Base-by-base conservation (phyloP, 2,329 filamentous ascomycete species). In the Colletotrichum sublineola region DNA sequence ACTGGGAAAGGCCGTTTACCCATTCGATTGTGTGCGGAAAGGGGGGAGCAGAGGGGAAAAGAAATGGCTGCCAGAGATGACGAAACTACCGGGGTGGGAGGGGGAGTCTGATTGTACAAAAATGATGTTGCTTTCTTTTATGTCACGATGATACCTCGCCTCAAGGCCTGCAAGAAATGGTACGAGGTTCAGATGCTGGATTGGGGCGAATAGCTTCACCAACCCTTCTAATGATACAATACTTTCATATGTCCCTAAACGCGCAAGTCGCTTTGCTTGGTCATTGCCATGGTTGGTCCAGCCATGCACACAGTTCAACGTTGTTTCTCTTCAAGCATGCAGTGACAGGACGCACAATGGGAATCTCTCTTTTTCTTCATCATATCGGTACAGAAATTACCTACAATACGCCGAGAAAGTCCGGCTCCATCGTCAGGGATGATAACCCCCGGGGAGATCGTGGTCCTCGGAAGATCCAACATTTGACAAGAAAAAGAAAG, bases 61-160 rank as follows among this genome's bases (percentile, higher is more conserved):
- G 18, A 14, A 2, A 36, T 50, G 20, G 40, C 33, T 9, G 53
- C n/a, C 53, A 56, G 53, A 20, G 52, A 24, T 56, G 40, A n/a
- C 11, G 44, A 20, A 20, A 42, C 12, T n/a, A 15, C 29, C 14
- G 2, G 42, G 12, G 38, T 36, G 20, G 42, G 44, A 46, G 8
- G 52, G 40, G 20, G 36, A 36, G 46, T 20, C 9, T 5, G 20
- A 6, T 62, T 63, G 60, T 52, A 63, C 46, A 40, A 40, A 38
- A 40, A 38, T 57, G 53, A 11, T 68, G 61, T 29, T 50, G 31
- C 11, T 56, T 20, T 52, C 48, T 52, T 62, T 48, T 52, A 46
- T 53, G 46, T 60, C 58, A 69, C 60, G 69, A 72, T 63, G 69
- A 72, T 72, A 72, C 69, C 69, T 68, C 20, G 58, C 58, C 66